phyloP scores from a whole-genome alignment of 2,329 filamentous ascomycete species.

The Grosmannia serpens region DNA sequence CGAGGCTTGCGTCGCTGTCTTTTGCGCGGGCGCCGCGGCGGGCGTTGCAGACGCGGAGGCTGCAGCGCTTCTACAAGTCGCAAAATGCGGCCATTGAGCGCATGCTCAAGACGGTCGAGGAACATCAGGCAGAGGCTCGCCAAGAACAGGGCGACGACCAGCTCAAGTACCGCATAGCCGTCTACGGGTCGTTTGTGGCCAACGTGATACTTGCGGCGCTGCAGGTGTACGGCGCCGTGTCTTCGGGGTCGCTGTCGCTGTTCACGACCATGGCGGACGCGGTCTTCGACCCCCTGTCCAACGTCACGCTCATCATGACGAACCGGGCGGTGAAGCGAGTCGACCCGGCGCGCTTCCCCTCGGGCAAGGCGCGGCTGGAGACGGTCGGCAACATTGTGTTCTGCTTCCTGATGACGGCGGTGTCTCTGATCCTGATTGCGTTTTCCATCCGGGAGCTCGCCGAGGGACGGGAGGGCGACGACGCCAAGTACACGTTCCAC shows the following conservation, averaged over 20 bases:
- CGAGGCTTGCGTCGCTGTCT: conserved; percentile 15
- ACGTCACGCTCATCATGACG: conserved; percentile 74
- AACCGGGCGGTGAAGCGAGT: conserved; percentile 82
- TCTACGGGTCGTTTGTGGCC: conserved; percentile 60
- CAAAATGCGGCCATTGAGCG: conserved; percentile 93
- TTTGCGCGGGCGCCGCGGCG: conserved; percentile 21
- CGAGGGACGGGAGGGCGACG: conserved; percentile 27
- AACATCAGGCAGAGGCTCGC: conserved; percentile 71
- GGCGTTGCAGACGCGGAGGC: conserved; percentile 20
- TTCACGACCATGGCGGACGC: conserved; percentile 97
- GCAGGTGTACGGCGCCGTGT: conserved; percentile 79
- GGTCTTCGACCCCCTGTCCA: conserved; percentile 85
- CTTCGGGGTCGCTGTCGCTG: conserved; percentile 82
- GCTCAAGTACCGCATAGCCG: conserved; percentile 57
- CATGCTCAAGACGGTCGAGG: conserved; percentile 83
- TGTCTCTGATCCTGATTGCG: conserved; percentile 85
- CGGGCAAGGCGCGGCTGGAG: conserved; percentile 86
- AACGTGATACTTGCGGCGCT: conserved; percentile 70
- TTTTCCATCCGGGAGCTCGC: conserved; percentile 66
- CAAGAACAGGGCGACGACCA: conserved; percentile 74
- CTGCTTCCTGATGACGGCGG: conserved; percentile 89
- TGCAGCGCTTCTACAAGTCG: conserved; percentile 74
- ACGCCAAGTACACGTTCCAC: conserved; percentile 55
- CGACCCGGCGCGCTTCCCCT: conserved; percentile 76
- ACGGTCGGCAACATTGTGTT: conserved; percentile 94